These are phyloP conservation scores for Gnomoniopsis sp. DNA, from an alignment of 2,329 filamentous ascomycete genomes.

Conservation along the genomic window DNA sequence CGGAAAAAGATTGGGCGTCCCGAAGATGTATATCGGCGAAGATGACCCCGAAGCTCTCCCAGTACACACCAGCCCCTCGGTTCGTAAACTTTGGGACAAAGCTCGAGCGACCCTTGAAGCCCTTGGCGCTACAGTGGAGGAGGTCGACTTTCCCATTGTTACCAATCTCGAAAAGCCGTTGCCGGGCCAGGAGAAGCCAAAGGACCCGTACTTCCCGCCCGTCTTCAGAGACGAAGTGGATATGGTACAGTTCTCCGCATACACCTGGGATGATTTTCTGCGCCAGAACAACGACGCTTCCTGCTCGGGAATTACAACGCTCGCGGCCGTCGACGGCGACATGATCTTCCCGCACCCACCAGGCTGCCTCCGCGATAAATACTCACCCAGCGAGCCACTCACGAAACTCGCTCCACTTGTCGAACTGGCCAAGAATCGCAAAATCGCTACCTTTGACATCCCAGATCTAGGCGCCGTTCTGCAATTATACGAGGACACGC, in stretches of 20 bases:
- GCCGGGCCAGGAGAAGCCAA: background rate
- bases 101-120: slow-evolving; percentile 34
- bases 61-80: slow-evolving; percentile 19
- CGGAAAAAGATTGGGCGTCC: slow-evolving; percentile 46
- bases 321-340: slow-evolving; percentile 36
- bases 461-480: slow-evolving; percentile 40
- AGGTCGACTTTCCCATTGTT: slow-evolving; percentile 42
- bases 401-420: background rate
- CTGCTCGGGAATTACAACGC: slow-evolving; percentile 27
- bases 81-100: slow-evolving; percentile 27
- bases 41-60: slow-evolving; percentile 20
- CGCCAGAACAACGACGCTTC: slow-evolving; percentile 34
- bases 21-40: slow-evolving; percentile 47
- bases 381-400: background rate
- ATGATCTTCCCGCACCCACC: slow-evolving; percentile 33
- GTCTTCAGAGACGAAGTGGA: slow-evolving; percentile 40
- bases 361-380: background rate
- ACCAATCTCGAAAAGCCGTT: slow-evolving; percentile 42
- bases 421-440: slow-evolving; percentile 22
- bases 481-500: slow-evolving; percentile 42
- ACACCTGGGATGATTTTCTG: slow-evolving; percentile 51
- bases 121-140: slow-evolving; percentile 38
- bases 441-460: slow-evolving; percentile 32
- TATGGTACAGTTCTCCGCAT: slow-evolving; percentile 44
- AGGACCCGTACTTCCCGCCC: slow-evolving; percentile 18